Percentiles rank a stretch among this genome's conserved stretches.
phyloP scores from a whole-genome alignment of 805 yeast species.

The Nakazawaea anatomiae region DNA sequence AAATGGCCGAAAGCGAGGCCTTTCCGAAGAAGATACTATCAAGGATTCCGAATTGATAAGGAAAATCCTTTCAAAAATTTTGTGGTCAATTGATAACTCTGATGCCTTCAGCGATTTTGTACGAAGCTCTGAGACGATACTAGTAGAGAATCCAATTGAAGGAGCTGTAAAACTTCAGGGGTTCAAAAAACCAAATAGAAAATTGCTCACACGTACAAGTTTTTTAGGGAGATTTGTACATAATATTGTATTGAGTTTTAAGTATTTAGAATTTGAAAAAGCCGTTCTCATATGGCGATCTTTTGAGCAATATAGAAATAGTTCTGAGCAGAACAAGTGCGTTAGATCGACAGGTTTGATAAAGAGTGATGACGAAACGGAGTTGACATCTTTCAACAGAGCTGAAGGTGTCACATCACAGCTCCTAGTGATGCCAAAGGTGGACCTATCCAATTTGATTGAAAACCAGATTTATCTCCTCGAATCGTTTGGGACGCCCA shows the following conservation, averaged over 20 bases:
- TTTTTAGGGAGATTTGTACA: conserved; percentile 42
- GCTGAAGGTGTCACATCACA: conserved; percentile 4
- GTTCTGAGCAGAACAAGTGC: conserved; percentile 16
- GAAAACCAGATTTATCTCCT: conserved; percentile 47
- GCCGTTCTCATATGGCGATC: conserved; percentile 34
- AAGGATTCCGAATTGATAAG: conserved; percentile 25
- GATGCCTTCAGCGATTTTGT: conserved; percentile 41
- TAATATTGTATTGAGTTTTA: conserved; percentile 32
- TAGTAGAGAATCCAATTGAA: conserved; percentile 26
- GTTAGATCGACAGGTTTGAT: conserved; percentile 14
- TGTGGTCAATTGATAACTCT: conserved; percentile 44
- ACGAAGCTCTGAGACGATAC: conserved; percentile 21
- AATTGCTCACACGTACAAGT: conserved; percentile 29
- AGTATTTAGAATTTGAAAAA: conserved; percentile 42
- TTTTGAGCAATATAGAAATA: conserved; percentile 29
- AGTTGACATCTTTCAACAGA: background rate
- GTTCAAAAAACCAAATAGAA: conserved; percentile 3
- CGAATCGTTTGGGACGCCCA: conserved; percentile 45
- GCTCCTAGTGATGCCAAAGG: conserved; percentile 37
- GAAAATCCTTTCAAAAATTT: conserved; percentile 23
- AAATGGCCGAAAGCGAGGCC: background rate
- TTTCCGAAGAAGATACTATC: conserved; percentile 5
- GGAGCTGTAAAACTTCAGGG: background rate
- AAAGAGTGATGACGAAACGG: conserved; percentile 11
- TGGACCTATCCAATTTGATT: conserved; percentile 43